A percentile compares a stretch with the other conserved stretches of the same genome.
Evolutionary conservation across 495 filamentous ascomycete species (phyloP).

Genomic region (Trichocladium antarcticum): DNA sequence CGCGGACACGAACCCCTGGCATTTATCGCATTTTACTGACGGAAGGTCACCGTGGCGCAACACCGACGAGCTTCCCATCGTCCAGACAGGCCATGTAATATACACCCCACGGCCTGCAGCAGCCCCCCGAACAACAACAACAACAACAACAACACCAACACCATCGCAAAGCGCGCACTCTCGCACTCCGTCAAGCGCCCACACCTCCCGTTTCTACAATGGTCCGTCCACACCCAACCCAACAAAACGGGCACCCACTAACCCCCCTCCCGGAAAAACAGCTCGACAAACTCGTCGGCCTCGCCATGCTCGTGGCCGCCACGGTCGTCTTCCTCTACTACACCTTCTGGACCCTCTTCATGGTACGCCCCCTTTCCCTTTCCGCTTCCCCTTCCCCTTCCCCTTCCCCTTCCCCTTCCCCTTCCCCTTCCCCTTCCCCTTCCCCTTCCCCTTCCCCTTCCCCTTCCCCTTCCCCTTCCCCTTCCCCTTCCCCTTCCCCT

Average conservation of each 20-base stretch:
- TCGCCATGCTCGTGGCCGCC: constrained; percentile 94
- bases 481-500: not conserved
- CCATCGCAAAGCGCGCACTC: not conserved
- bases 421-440: too few species aligned
- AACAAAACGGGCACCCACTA: constrained; percentile 9
- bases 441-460: too few species aligned
- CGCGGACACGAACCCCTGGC: constrained; percentile 22
- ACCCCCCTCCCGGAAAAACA: constrained; percentile 25
- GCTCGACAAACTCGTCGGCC: constrained; percentile 92
- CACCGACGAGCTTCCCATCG: not conserved
- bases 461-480: too few species aligned
- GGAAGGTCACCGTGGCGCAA: constrained; percentile 15
- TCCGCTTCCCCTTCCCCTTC: not conserved
- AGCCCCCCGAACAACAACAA: not conserved
- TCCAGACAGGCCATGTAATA: constrained; percentile 1
- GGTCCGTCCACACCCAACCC: constrained; percentile 17
- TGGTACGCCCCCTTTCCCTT: constrained; percentile 46
- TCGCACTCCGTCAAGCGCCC: not conserved
- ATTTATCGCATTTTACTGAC: constrained; percentile 7
- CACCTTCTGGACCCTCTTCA: constrained; percentile 92
- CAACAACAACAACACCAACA: too few species aligned
- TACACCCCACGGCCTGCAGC: not conserved
- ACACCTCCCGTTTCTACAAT: constrained; percentile 25
- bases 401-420: not conserved
- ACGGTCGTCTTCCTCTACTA: constrained; percentile 97